Conservation (phyloP, 2,329 filamentous ascomycete species). For the Aplosporella prunicola region DNA sequence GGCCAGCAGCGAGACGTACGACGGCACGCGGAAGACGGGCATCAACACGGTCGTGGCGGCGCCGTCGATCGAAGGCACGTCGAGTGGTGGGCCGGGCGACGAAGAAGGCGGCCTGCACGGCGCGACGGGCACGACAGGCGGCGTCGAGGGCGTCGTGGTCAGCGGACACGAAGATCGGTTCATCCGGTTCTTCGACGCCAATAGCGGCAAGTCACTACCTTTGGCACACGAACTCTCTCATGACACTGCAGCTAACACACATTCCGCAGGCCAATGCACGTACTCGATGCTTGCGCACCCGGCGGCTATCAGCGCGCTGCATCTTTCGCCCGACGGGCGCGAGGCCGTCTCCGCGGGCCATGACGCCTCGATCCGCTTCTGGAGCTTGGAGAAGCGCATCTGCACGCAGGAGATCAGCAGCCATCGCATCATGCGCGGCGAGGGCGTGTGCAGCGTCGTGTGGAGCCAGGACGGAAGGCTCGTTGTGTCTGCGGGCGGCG, state of each 20-base stretch:
- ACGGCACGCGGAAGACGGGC: conserved; percentile 70
- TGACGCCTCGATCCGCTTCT: conserved; percentile 91
- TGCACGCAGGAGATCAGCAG: conserved; percentile 94
- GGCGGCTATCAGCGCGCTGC: conserved; percentile 82
- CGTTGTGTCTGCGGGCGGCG: conserved; percentile 89
- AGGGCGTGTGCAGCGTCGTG: conserved; percentile 86
- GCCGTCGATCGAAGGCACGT: conserved; percentile 62
- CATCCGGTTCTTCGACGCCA: conserved; percentile 95
- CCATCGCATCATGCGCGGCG: conserved; percentile 88
- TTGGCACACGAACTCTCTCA: neutral
- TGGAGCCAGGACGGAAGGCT: conserved; percentile 95
- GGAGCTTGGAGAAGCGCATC: conserved; percentile 88
- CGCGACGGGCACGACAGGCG: conserved; percentile 66
- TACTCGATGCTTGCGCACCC: conserved; percentile 98
- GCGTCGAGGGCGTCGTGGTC: conserved; percentile 85
- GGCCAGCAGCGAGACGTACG: conserved; percentile 90
- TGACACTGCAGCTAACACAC: neutral
- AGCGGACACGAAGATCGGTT: conserved; percentile 95
- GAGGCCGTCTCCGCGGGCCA: conserved; percentile 95
- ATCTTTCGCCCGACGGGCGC: conserved; percentile 82
- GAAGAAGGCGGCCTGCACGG: conserved; percentile 68
- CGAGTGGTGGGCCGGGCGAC: conserved; percentile 50
- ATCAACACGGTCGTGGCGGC: conserved; percentile 90
- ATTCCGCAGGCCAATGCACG: conserved; percentile 77
- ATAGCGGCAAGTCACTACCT: conserved; percentile 66